phyloP scores from a whole-genome alignment of 305 asterid species.

The Fraxinus albicans region DNA sequence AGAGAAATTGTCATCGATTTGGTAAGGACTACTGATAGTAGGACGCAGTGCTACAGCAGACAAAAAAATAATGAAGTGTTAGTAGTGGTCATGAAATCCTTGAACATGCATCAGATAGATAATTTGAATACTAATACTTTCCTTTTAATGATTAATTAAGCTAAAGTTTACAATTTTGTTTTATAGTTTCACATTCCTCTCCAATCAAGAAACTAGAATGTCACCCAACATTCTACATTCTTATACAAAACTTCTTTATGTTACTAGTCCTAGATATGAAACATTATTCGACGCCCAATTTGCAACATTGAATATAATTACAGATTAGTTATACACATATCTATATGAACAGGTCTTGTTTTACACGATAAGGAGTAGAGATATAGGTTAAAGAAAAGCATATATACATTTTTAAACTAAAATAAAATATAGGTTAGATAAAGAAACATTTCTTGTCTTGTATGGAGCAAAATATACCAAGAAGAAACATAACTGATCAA shows the following conservation, averaged over 20 bases:
- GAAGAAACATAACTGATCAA: background rate
- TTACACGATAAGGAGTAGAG: background rate
- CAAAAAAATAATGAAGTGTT: conserved; percentile 30
- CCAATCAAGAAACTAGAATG: background rate
- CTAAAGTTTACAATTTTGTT: background rate
- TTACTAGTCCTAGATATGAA: background rate
- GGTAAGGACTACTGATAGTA: conserved; percentile 56
- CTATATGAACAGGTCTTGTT: background rate
- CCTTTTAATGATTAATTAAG: background rate
- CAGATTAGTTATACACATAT: background rate
- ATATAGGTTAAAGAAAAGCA: background rate
- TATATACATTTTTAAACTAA: background rate
- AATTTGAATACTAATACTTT: background rate
- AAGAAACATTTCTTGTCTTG: background rate
- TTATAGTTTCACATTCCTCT: background rate
- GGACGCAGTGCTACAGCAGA: conserved; percentile 88
- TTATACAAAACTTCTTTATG: background rate
- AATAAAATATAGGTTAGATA: background rate
- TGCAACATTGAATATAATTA: background rate
- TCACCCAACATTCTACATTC: background rate
- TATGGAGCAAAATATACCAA: background rate
- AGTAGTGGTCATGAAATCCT: conserved; percentile 10
- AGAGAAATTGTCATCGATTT: conserved; percentile 80
- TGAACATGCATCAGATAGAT: conserved; percentile 8
- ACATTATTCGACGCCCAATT: background rate